Base-by-base conservation (phyloP, 2,329 filamentous ascomycete species). In the Venturia effusa region DNA sequence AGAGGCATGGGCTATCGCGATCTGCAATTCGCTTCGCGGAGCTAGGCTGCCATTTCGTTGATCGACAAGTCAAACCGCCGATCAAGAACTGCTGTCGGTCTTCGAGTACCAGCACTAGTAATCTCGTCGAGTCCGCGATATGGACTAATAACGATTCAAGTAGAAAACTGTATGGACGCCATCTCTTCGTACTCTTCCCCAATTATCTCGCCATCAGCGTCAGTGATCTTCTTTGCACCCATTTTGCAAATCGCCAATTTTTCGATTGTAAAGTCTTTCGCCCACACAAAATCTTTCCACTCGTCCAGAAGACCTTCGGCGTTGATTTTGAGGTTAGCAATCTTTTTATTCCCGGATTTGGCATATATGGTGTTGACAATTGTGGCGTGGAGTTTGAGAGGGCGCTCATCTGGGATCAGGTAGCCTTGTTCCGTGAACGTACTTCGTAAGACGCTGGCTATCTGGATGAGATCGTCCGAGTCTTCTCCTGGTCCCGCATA, bases 351-450 rank as follows among this genome's bases (percentile, higher is more conserved):
- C 1, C 43, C 60, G 15, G 59, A 11, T 59, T 64, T 64, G 24
- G 61, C 85, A 72, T 96, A 95, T 17, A 92, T 84, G 0, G 92
- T 95, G 73, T 97, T 96, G 61, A 94, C 76, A 4, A 97, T 77
- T 0, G 93, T 97, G 22, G 90, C 91, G 72, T 97, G 93, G 61
- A 97, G 75, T 24, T 89, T 81, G 66, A 97, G 73, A 7, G 84
- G 82, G 63, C 90, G 78, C 15, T 77, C 75, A 32, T 89, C 86
- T 0, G 78, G 75, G 0, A 79, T 71, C 70, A 92, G 76, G 11
- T 89, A 73, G 1, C 80, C 84, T 0, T 77, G 77, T 1, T 82
- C 76, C 22, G 75, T 75, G 68, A 92, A 91, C 1, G 69, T 67
- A 0, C 75, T 70, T 66, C 80, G 77, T 17, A 91, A 70, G n/a